A percentile compares a stretch with the other conserved stretches of the same genome.
These are phyloP conservation scores for Climacium dendroides DNA, from an alignment of 225 moss, liverwort and hornwort genomes.

Conservation along the genomic window DNA sequence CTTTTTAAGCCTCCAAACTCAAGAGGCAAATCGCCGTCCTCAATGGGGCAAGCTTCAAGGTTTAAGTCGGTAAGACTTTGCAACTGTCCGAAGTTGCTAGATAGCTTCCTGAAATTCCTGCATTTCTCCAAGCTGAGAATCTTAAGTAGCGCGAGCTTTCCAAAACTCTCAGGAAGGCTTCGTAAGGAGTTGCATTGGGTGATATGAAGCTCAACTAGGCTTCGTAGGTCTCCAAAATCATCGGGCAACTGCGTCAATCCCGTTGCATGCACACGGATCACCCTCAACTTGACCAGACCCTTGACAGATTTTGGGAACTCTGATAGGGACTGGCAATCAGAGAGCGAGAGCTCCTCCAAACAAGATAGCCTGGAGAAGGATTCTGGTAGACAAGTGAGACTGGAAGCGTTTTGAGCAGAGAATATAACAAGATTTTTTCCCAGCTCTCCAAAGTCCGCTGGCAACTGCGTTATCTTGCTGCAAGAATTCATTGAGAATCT, in stretches of 20 bases:
- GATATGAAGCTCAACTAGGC: not conserved
- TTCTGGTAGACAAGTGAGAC: slow-evolving; percentile 4
- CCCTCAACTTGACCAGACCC: not conserved
- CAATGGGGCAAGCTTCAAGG: not conserved
- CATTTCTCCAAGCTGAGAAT: not conserved
- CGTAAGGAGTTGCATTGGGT: not conserved
- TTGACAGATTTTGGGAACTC: slow-evolving; percentile 5
- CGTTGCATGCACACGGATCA: not conserved
- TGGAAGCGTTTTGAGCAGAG: not conserved
- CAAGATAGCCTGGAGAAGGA: slow-evolving; percentile 1
- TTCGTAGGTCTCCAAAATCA: slow-evolving; percentile 1
- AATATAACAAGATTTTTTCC: not conserved
- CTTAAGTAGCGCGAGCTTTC: not conserved
- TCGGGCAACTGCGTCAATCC: not conserved
- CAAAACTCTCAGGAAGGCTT: slow-evolving; percentile 5
- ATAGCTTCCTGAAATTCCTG: not conserved
- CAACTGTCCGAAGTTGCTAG: not conserved
- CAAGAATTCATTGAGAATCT: not conserved
- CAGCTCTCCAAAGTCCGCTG: not conserved
- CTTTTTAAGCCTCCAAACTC: not conserved
- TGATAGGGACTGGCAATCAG: not conserved
- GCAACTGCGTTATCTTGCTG: not conserved
- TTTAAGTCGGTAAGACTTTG: not conserved
- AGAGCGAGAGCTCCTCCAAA: not conserved
- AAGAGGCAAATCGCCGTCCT: not conserved